phyloP scores from a whole-genome alignment of 371 early-diverging fungal species.

The Apophysomyces sp. region DNA sequence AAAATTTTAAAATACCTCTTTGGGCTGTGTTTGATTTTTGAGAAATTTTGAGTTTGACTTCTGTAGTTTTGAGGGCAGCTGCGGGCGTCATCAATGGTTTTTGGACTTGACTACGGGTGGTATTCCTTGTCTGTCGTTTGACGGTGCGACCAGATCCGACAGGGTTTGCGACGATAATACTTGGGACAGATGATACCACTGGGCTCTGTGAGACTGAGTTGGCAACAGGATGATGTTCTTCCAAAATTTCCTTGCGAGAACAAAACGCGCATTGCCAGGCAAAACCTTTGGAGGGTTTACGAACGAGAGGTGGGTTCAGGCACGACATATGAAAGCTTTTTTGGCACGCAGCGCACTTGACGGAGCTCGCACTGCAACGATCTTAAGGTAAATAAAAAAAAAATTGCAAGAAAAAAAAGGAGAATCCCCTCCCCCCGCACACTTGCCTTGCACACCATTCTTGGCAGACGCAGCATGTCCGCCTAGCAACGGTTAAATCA shows the following conservation, averaged over 20 bases:
- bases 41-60: not conserved
- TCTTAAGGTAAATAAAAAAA: not conserved
- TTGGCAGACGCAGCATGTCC: conserved; percentile 76
- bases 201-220: conserved; percentile 3
- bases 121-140: not conserved
- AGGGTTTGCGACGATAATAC: not conserved
- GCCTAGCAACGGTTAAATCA: conserved; percentile 69
- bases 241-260: conserved; percentile 32
- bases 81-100: not conserved
- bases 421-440: not conserved
- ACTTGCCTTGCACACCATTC: conserved; percentile 72
- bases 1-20: not conserved
- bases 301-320: conserved; percentile 69
- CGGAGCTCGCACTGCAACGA: conserved; percentile 43
- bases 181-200: not conserved
- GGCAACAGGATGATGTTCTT: not conserved
- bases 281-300: conserved; percentile 79
- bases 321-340: conserved; percentile 77
- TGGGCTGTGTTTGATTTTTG: conserved; percentile 3
- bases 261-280: conserved; percentile 83
- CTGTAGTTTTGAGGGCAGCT: not conserved
- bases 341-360: conserved; percentile 73
- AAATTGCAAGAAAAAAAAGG: not conserved
- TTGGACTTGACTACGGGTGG: not conserved
- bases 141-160: not conserved